A percentile compares a stretch with the other conserved stretches of the same genome.
phyloP scores from a whole-genome alignment of 768 basidiomycete genomes.

The Infundibulicybe gibba region DNA sequence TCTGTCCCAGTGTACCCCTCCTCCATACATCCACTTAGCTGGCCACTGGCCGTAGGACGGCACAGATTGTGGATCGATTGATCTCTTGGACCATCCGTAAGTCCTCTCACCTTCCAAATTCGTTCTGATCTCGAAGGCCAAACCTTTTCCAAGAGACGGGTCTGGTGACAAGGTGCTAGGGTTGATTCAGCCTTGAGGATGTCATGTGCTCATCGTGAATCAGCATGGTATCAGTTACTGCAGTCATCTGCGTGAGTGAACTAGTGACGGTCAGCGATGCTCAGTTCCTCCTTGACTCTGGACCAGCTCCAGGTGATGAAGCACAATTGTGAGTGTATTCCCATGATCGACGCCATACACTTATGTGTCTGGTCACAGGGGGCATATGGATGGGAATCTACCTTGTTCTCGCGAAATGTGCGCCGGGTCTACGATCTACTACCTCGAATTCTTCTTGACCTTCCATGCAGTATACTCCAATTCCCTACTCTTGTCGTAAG shows the following conservation, averaged over 20 bases:
- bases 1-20: constrained; percentile 1
- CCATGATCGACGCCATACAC: not conserved
- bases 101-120: not conserved
- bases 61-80: constrained; percentile 15
- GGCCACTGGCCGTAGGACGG: no score
- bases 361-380: constrained; percentile 6
- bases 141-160: constrained; percentile 13
- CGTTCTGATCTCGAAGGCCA: not conserved
- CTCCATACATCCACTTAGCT: no score
- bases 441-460: no score
- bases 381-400: constrained; percentile 23
- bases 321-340: constrained; percentile 7
- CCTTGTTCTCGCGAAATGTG: constrained; percentile 19
- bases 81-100: constrained; percentile 21
- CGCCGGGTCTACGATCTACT: no score
- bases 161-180: constrained; percentile 14
- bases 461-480: constrained; percentile 23
- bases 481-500: constrained; percentile 17
- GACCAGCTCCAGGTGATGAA: constrained; percentile 18
- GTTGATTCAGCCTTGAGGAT: not conserved
- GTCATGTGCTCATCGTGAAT: not conserved
- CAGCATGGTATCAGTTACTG: constrained; percentile 18
- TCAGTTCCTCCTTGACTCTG: not conserved
- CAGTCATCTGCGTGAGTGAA: constrained; percentile 16
- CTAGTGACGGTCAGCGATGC: not conserved